phyloP scores from a whole-genome alignment of 225 moss, liverwort and hornwort genomes.

The Sphagnum tenellum region DNA sequence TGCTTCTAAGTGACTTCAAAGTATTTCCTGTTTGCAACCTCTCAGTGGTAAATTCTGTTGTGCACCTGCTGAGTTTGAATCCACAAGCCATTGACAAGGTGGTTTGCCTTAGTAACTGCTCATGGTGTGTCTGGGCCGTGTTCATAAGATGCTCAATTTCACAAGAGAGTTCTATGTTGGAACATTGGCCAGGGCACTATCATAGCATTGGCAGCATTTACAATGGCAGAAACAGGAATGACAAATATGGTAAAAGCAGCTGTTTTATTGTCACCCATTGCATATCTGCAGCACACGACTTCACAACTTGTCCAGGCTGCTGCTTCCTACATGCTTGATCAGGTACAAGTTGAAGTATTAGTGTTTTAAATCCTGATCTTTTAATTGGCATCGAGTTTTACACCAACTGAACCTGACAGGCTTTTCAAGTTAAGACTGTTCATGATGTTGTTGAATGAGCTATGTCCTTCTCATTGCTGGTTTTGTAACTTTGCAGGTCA shows the following conservation, averaged over 20 bases:
- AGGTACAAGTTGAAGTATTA: constrained; percentile 4
- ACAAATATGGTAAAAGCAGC: constrained; percentile 28
- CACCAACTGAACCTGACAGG: too few relatives aligned
- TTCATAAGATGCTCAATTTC: not conserved
- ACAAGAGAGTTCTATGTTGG: too few relatives aligned
- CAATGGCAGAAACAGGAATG: constrained; percentile 11
- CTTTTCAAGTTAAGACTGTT: too few relatives aligned
- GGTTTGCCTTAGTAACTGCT: too few relatives aligned
- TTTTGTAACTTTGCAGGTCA: too few relatives aligned
- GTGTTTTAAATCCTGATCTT: too few relatives aligned
- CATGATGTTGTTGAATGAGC: too few relatives aligned
- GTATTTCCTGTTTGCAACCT: not conserved
- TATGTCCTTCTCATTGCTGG: too few relatives aligned
- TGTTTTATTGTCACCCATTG: constrained; percentile 27
- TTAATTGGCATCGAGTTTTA: too few relatives aligned
- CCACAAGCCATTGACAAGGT: too few relatives aligned
- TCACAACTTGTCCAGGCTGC: constrained; percentile 11
- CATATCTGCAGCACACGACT: constrained; percentile 18
- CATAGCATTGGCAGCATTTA: constrained; percentile 27
- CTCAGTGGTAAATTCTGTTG: too few relatives aligned
- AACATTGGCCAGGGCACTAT: constrained; percentile 23
- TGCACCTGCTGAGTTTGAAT: too few relatives aligned
- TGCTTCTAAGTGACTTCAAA: not conserved
- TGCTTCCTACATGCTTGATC: constrained; percentile 26
- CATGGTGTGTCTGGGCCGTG: not conserved